phyloP scores from a whole-genome alignment of 2,329 filamentous ascomycete species.

The Phyllosticta citriasiana region DNA sequence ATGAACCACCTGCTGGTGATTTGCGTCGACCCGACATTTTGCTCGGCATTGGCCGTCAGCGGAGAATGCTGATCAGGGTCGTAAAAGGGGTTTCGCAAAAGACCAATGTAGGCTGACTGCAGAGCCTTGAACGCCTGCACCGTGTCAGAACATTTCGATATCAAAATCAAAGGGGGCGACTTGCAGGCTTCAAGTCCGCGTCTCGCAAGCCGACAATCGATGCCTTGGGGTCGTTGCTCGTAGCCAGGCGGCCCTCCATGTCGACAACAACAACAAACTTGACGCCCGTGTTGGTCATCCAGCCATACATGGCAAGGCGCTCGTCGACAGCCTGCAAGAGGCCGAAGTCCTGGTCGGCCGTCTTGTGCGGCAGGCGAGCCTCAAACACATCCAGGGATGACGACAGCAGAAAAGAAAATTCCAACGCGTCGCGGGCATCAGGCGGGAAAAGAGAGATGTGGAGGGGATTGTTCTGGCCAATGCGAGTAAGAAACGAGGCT shows the following conservation, averaged over 20 bases:
- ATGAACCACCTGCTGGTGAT: conserved; percentile 77
- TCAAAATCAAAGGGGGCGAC: conserved; percentile 19
- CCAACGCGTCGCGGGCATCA: conserved; percentile 67
- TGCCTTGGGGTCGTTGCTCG: conserved; percentile 23
- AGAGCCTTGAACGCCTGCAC: conserved; percentile 72
- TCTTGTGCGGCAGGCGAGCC: conserved; percentile 64
- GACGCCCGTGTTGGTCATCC: conserved; percentile 90
- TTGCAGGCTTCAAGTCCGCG: conserved; percentile 74
- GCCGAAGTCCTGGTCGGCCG: conserved; percentile 73
- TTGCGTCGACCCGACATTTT: conserved; percentile 43
- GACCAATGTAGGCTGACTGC: conserved; percentile 79
- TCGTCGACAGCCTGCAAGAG: conserved; percentile 91
- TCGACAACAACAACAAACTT: conserved; percentile 87
- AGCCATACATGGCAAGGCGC: conserved; percentile 85
- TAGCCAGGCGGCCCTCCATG: conserved; percentile 60
- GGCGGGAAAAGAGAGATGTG: conserved; percentile 79
- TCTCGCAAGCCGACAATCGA: conserved; percentile 62
- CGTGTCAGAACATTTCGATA: neutral
- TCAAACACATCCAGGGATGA: conserved; percentile 92
- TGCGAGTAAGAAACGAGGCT: conserved; percentile 3
- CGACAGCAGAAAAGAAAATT: conserved; percentile 86
- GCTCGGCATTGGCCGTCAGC: conserved; percentile 36
- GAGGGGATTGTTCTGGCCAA: conserved; percentile 77
- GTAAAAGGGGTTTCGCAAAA: conserved; percentile 93
- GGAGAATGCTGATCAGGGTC: conserved; percentile 75